These are phyloP conservation scores for Coprinopsis cinerea DNA, from an alignment of 768 basidiomycete genomes.

Conservation along the genomic window DNA sequence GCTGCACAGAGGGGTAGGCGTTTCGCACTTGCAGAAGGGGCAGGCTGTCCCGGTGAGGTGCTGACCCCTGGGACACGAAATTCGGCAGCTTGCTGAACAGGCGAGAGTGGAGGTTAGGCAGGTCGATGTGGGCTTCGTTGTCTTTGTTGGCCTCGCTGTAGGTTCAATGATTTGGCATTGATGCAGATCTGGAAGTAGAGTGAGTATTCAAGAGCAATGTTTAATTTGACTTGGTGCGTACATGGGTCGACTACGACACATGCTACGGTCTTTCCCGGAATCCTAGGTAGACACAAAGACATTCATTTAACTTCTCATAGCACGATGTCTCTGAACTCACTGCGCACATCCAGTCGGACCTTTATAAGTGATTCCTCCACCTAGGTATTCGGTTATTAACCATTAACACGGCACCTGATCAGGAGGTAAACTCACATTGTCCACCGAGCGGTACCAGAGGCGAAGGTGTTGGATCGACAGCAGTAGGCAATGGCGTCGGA, in stretches of 20 bases:
- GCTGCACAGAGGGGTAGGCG: slow-evolving; percentile 3
- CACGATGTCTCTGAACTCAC: neutral
- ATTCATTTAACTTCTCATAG: neutral
- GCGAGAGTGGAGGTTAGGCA: slow-evolving; percentile 8
- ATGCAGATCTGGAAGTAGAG: neutral
- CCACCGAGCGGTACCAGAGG: slow-evolving; percentile 3
- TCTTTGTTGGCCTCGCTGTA: neutral
- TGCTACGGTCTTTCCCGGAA: neutral
- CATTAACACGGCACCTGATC: neutral
- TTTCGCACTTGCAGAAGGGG: slow-evolving; percentile 7
- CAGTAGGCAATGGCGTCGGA: no score
- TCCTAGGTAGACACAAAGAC: neutral
- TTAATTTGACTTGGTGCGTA: neutral
- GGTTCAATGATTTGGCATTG: slow-evolving; percentile 5
- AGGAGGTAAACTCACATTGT: slow-evolving; percentile 1
- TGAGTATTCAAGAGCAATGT: neutral
- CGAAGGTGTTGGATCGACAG: no score
- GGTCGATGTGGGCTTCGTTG: slow-evolving; percentile 1
- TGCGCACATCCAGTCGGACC: slow-evolving; percentile 7
- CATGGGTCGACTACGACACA: slow-evolving; percentile 6
- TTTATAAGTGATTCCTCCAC: slow-evolving; percentile 9
- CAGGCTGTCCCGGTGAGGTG: slow-evolving; percentile 6
- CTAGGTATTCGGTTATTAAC: neutral
- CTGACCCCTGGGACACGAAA: neutral
- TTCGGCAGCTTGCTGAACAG: slow-evolving; percentile 6